phyloP scores from a whole-genome alignment of 2,329 filamentous ascomycete species.

The Cadophora gregata region DNA sequence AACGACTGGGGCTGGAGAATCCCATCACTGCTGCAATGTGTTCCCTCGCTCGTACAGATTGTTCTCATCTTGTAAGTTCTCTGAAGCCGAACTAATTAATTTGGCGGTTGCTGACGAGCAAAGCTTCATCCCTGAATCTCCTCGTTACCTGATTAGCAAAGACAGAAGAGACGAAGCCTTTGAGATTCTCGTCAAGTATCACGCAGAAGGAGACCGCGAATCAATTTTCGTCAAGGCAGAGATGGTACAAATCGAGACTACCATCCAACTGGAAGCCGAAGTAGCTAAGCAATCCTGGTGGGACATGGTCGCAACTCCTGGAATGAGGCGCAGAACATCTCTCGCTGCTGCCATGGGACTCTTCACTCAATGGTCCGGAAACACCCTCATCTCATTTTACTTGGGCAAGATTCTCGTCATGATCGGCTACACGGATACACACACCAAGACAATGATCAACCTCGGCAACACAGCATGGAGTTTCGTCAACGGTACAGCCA shows the following conservation, averaged over 20 bases:
- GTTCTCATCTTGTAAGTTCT: conserved; percentile 33
- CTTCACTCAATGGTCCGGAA: conserved; percentile 60
- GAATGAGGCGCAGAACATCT: conserved; percentile 55
- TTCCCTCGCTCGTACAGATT: conserved; percentile 39
- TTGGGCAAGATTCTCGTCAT: conserved; percentile 54
- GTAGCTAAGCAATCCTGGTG: conserved; percentile 58
- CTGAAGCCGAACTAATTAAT: neutral
- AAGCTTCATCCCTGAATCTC: conserved; percentile 59
- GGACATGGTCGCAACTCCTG: conserved; percentile 57
- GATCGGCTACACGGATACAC: conserved; percentile 51
- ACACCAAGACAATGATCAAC: conserved; percentile 48
- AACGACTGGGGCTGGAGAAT: conserved; percentile 50
- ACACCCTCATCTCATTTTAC: conserved; percentile 53
- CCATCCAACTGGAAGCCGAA: conserved; percentile 61
- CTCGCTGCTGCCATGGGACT: conserved; percentile 57
- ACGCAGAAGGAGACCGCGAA: conserved; percentile 58
- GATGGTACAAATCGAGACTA: conserved; percentile 63
- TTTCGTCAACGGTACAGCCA: conserved; percentile 50
- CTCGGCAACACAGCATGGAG: conserved; percentile 48
- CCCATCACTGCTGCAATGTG: conserved; percentile 49
- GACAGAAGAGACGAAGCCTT: conserved; percentile 64
- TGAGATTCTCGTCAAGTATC: conserved; percentile 56
- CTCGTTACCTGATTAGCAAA: conserved; percentile 61
- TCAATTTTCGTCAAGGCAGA: conserved; percentile 63
- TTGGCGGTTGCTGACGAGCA: neutral